phyloP scores from a whole-genome alignment of 2,329 filamentous ascomycete species.

The Nothophaeocryptopus gaeumannii region DNA sequence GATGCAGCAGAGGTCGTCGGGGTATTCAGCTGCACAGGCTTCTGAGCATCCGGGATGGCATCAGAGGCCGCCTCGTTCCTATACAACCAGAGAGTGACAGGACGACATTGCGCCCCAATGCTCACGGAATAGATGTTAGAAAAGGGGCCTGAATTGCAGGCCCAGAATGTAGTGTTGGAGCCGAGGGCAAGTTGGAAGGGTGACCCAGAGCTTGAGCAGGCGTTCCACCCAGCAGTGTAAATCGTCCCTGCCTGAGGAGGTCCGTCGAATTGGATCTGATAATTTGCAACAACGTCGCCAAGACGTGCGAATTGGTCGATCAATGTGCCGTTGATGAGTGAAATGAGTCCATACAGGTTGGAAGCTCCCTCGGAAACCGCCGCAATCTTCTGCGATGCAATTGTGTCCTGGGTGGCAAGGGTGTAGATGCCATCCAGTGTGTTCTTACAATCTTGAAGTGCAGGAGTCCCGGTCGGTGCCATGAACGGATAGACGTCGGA shows the following conservation, averaged over 20 bases:
- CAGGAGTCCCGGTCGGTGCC: background rate
- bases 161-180: slow-evolving; percentile 64
- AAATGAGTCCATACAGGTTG: background rate
- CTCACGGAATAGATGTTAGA: too few relatives aligned
- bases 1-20: too few relatives aligned
- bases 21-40: too few relatives aligned
- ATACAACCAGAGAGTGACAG: too few relatives aligned
- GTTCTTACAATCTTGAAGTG: background rate
- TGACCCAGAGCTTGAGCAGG: slow-evolving; percentile 61
- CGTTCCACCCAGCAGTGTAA: slow-evolving; percentile 59
- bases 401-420: too few relatives aligned
- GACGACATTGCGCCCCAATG: too few relatives aligned
- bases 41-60: too few relatives aligned
- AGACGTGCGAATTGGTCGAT: slow-evolving; percentile 63
- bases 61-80: too few relatives aligned
- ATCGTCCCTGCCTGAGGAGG: slow-evolving; percentile 67
- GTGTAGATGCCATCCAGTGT: too few relatives aligned
- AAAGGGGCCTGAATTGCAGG: slow-evolving; percentile 27
- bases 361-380: too few relatives aligned
- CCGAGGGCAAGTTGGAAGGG: slow-evolving; percentile 59
- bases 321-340: slow-evolving; percentile 61
- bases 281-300: slow-evolving; percentile 76
- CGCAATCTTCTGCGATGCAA: too few relatives aligned
- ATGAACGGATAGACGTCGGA: background rate
- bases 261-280: slow-evolving; percentile 73